Base-by-base conservation (phyloP, 2,329 filamentous ascomycete species). In the Aspergillus fijiensis region DNA sequence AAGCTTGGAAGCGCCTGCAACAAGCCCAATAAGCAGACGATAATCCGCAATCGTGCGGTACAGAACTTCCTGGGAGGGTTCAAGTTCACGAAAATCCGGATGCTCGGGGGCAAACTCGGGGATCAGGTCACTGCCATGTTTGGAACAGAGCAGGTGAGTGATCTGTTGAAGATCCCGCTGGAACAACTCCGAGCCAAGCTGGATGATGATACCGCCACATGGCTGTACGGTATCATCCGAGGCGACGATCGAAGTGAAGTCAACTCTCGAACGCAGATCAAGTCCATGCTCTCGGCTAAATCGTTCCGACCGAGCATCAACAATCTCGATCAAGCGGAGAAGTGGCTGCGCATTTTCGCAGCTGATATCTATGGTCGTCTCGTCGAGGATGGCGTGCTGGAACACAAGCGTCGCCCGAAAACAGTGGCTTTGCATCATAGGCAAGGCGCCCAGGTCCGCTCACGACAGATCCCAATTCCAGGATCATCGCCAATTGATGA, bases 281-380 rank as follows among this genome's bases (percentile, higher is more conserved):
- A 98, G 74, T 95, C 90, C 16, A 98, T 99, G 93, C 82, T 98
- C 14, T 97, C 92, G 1, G 93, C 95, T 21, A 99, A 99, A 73
- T 96, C 92, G 0, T 99, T 99, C 70, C 84, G 91, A 27, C 95
- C 95, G 0, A 87, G 84, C 58, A 94, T 98, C 72, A 90, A 87
- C 66, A 89, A 83, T 2, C 79, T 85, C 19, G 91, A 95, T 23
- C 91, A 96, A 73, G 94, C 89, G 1, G 80, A 85, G 25, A 88
- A 87, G 61, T 99, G 95, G 95, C 81, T 99, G 45, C 84, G 89
- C 11, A 97, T 99, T 57, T 98, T 98, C 73, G 87, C 85, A 4
- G 91, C 92, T 1, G 95, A 99, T 73, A 96, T 99, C 55, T 95
- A 90, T 76, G 89, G 91, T 57, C 87, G 95, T 48, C 82, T 98